Percentiles rank a stretch among this genome's conserved stretches.
phyloP scores from a whole-genome alignment of 345 rosid species.

The Corymbia maculata region DNA sequence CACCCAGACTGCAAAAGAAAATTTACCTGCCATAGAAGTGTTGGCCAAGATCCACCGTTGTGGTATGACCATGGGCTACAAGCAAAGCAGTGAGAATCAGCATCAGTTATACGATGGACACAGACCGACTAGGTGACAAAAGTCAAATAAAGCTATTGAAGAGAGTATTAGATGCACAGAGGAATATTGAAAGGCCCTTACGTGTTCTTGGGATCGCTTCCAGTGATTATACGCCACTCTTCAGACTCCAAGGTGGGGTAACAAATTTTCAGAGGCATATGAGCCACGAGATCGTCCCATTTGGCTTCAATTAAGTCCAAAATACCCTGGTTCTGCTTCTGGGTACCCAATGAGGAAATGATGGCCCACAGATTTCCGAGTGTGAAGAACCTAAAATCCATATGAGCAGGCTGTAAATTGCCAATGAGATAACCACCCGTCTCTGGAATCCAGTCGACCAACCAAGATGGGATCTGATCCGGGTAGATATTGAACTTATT shows the following conservation, averaged over 20 bases:
- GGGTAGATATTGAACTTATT: constrained; percentile 98
- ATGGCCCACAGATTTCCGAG: constrained; percentile 92
- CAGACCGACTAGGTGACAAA: neutral
- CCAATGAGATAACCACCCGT: constrained; percentile 93
- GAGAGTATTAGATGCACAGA: neutral
- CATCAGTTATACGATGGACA: neutral
- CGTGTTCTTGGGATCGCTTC: constrained; percentile 99
- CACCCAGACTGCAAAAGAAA: neutral
- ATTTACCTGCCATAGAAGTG: constrained; percentile 87
- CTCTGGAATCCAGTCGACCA: constrained; percentile 84
- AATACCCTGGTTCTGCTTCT: constrained; percentile 68
- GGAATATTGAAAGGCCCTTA: constrained; percentile 13
- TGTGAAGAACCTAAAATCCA: constrained; percentile 97
- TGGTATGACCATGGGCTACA: constrained; percentile 97
- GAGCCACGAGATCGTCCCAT: constrained; percentile 88
- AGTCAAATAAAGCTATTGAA: neutral
- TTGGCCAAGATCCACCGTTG: constrained; percentile 99
- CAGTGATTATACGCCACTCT: constrained; percentile 93
- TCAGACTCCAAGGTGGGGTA: constrained; percentile 86
- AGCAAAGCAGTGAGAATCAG: neutral
- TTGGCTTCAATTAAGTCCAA: constrained; percentile 68
- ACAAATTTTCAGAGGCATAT: constrained; percentile 94
- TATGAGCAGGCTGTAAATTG: constrained; percentile 91
- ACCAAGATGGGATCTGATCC: constrained; percentile 93
- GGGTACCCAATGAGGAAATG: constrained; percentile 63